These are phyloP conservation scores for Baudoinia panamericana DNA, from an alignment of 495 filamentous ascomycete species.

Conservation along the genomic window DNA sequence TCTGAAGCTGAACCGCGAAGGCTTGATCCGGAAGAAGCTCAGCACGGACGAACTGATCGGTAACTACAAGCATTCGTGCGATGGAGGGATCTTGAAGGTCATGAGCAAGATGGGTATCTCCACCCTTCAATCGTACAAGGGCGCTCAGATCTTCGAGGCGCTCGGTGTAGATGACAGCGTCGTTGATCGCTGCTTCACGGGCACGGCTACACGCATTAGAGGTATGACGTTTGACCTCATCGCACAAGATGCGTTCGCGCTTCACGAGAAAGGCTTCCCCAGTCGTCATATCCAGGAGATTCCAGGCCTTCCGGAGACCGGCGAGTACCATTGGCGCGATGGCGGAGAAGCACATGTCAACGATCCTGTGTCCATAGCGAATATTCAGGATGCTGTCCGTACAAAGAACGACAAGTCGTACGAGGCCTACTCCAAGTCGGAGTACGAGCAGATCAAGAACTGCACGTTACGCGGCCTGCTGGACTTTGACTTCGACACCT, in stretches of 20 bases:
- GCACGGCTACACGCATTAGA: conserved; percentile 89
- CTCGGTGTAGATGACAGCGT: conserved; percentile 91
- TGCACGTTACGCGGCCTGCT: conserved; percentile 94
- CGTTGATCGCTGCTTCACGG: conserved; percentile 92
- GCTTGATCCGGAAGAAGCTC: conserved; percentile 80
- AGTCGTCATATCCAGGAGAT: conserved; percentile 66
- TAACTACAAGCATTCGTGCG: conserved; percentile 97
- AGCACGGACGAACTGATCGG: conserved; percentile 72
- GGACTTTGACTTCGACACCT: conserved; percentile 92
- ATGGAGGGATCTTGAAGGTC: conserved; percentile 96
- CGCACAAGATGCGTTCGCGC: conserved; percentile 88
- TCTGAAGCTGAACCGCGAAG: conserved; percentile 94
- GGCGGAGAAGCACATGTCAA: conserved; percentile 98
- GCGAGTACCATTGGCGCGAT: conserved; percentile 99
- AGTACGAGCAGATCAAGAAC: conserved; percentile 96
- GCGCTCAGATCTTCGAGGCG: conserved; percentile 98
- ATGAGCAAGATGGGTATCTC: conserved; percentile 99
- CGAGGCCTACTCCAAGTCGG: conserved; percentile 86
- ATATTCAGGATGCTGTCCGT: conserved; percentile 94
- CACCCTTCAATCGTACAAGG: conserved; percentile 95
- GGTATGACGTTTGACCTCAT: conserved; percentile 94
- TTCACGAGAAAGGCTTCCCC: conserved; percentile 93
- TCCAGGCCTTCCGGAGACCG: conserved; percentile 80
- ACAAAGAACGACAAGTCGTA: conserved; percentile 99
- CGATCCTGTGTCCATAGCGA: conserved; percentile 88